Base-by-base conservation (phyloP, 192 early-diverging fungal species). In the Piromyces finnis region DNA sequence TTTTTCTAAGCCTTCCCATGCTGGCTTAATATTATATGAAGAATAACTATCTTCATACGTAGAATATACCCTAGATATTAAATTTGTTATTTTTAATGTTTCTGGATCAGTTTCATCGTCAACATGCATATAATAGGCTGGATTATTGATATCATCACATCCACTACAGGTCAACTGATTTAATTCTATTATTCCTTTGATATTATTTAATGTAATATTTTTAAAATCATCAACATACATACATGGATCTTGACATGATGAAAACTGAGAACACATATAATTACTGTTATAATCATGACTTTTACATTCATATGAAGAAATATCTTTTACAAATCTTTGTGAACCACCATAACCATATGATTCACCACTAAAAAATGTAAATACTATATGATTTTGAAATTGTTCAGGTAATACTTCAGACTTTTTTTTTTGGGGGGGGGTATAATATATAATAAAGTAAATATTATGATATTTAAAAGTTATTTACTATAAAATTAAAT, bases 281-380 rank as follows among this genome's bases (percentile, higher is more conserved):
- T 36, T 9, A 3, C 51, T 80, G 15, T 84, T 77, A 13, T 79
- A 78, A 16, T 86, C 78, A 4, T 82, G 79, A 78, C 86, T 88
- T 13, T 84, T 81, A 83, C 94, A 95, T 30, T 81, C 77, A 79
- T 92, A 88, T 9, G 86, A 85, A 15, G 83, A 82, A 29, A 95
- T 89, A 82, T 94, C 94, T 36, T 93, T 78, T 6, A 94, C 92
- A 84, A 95, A 95, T 36, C 94, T 84, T 82, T 93, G 88, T 5
- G 94, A 95, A n/a, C 94, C 94, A 39, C 91, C 87, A 82, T 89
- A 92, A 30, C 89, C 92, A 88, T 90, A 95, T 29, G 89, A 78
- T 83, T 95, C 94, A 18, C 86, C 90, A 28, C 87, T 86, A 81
- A 95, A 95, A 22, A 88, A 83, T 17, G 92, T 94, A 84, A 92